A percentile compares a stretch with the other conserved stretches of the same genome.
Conservation (phyloP, 1,139 yeast species). For the Komagataea norvegica region DNA sequence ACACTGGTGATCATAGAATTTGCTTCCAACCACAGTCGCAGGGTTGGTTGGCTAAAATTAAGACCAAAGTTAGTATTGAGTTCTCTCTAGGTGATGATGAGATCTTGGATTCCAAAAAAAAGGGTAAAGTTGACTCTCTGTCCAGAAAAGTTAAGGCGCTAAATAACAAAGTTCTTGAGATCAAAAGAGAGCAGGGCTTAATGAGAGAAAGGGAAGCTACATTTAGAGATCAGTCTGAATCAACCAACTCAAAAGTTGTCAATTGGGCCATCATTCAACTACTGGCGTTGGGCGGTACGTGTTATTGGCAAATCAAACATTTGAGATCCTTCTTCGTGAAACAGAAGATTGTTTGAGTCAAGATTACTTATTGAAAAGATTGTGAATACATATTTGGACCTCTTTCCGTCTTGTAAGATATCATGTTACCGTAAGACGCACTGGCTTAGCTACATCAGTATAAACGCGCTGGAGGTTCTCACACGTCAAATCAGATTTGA, state of each 20-base stretch:
- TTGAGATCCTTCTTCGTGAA: slow-evolving; percentile 61
- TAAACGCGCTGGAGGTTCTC: too few species aligned
- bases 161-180: slow-evolving; percentile 49
- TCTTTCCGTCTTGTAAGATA: too few species aligned
- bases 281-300: slow-evolving; percentile 49
- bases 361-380: too few species aligned
- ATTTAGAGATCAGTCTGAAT: slow-evolving; percentile 65
- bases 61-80: slow-evolving; percentile 42
- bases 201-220: slow-evolving; percentile 66
- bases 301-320: slow-evolving; percentile 66
- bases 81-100: slow-evolving; percentile 50
- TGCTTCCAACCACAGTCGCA: slow-evolving; percentile 64
- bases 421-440: too few species aligned
- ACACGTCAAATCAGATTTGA: too few species aligned
- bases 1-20: slow-evolving; percentile 67
- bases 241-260: slow-evolving; percentile 59
- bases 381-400: too few species aligned
- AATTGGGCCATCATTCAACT: slow-evolving; percentile 64
- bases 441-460: too few species aligned
- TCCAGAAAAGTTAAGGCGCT: slow-evolving; percentile 50
- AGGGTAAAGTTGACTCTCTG: slow-evolving; percentile 43
- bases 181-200: slow-evolving; percentile 59
- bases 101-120: slow-evolving; percentile 47
- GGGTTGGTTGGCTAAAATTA: slow-evolving; percentile 51
- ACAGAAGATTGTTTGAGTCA: slow-evolving; percentile 51